Evolutionary conservation across 257 asterid genomes (phyloP).

Genomic region (Solanum clarkiae): DNA sequence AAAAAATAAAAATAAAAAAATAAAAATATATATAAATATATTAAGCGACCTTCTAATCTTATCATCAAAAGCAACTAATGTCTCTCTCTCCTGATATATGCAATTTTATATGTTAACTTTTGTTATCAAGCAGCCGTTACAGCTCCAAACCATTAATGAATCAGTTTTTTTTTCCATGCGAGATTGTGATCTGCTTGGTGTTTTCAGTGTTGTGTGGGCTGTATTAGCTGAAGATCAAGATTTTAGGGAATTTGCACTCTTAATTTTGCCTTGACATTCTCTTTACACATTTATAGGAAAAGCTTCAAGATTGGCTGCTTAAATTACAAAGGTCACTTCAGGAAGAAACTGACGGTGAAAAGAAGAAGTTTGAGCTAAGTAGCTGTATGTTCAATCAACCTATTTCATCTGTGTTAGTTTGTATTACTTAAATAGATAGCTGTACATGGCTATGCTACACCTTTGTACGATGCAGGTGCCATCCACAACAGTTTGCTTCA

Average conservation of each 20-base stretch:
- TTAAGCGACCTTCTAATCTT: not conserved
- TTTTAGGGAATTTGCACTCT: not conserved
- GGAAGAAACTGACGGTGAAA: constrained; percentile 37
- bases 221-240: not conserved
- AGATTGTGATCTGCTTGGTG: not conserved
- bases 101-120: not conserved
- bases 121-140: not conserved
- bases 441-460: not conserved
- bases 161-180: not conserved
- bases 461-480: not conserved
- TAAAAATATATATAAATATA: not conserved
- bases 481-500: not conserved
- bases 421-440: not conserved
- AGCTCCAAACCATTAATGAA: not conserved
- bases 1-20: too few species aligned
- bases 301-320: constrained; percentile 71
- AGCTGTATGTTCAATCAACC: constrained; percentile 35
- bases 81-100: not conserved
- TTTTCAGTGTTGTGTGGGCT: not conserved
- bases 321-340: constrained; percentile 50
- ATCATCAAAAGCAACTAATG: not conserved
- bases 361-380: constrained; percentile 43
- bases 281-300: constrained; percentile 46
- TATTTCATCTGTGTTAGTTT: not conserved
- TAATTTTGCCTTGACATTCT: not conserved